Evolutionary conservation across 345 rosid genomes (phyloP).

Genomic region (Rhizophora mangle): DNA sequence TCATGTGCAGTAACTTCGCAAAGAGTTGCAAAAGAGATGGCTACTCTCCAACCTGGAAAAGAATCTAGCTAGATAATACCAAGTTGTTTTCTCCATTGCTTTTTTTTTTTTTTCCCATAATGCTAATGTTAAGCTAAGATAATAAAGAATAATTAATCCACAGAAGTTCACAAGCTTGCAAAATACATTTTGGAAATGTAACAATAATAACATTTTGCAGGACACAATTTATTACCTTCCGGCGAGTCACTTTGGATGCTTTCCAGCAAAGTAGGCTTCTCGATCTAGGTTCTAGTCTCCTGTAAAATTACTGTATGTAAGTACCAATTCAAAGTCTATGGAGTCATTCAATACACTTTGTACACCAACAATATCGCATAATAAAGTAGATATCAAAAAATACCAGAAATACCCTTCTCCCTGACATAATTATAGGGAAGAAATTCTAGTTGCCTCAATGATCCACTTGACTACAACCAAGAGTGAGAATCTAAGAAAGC

Average conservation of each 20-base stretch:
- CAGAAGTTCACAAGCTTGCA: background rate
- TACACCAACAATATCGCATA: background rate
- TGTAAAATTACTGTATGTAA: slow-evolving; percentile 31
- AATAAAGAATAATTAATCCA: no score
- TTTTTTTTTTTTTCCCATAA: no score
- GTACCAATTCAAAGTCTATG: slow-evolving; percentile 1
- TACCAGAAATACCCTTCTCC: background rate
- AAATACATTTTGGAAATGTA: background rate
- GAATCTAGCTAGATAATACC: no score
- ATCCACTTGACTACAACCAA: background rate
- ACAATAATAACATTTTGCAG: background rate
- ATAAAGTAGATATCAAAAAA: background rate
- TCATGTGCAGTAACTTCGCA: background rate
- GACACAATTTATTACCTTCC: slow-evolving; percentile 52
- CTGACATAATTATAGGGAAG: background rate
- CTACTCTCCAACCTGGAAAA: no score
- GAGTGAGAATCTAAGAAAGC: background rate
- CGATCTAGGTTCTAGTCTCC: slow-evolving; percentile 87
- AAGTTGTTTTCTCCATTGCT: no score
- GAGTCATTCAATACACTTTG: background rate
- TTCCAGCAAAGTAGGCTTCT: slow-evolving; percentile 94
- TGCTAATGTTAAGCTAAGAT: no score
- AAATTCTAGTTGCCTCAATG: slow-evolving; percentile 1
- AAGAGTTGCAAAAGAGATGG: no score
- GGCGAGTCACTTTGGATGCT: slow-evolving; percentile 53